phyloP scores from a whole-genome alignment of 1,139 yeast species.

The Taiozyma sp. region DNA sequence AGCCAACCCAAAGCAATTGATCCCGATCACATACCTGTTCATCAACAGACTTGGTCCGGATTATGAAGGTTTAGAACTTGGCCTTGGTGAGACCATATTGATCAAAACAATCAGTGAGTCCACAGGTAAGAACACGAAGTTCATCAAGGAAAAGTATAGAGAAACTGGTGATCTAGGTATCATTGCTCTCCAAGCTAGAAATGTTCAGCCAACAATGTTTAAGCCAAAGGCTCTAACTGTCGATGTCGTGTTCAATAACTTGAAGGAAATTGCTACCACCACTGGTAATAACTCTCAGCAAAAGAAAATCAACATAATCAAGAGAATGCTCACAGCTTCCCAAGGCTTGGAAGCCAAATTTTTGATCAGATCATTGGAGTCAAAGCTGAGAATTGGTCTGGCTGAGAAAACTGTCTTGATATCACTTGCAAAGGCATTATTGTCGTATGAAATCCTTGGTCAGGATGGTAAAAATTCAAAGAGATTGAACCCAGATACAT shows the following conservation, averaged over 20 bases:
- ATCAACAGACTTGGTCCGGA: slow-evolving; percentile 93
- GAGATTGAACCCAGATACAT: slow-evolving; percentile 34
- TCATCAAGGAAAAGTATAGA: slow-evolving; percentile 69
- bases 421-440: slow-evolving; percentile 80
- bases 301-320: slow-evolving; percentile 71
- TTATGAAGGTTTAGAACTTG: slow-evolving; percentile 88
- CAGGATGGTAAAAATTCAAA: slow-evolving; percentile 23
- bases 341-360: slow-evolving; percentile 88
- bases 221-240: slow-evolving; percentile 80
- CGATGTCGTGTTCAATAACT: slow-evolving; percentile 64
- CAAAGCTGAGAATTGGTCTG: slow-evolving; percentile 86
- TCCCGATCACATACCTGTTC: slow-evolving; percentile 74
- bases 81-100: slow-evolving; percentile 84
- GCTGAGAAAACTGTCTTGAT: slow-evolving; percentile 90
- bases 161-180: slow-evolving; percentile 87
- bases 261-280: slow-evolving; percentile 72
- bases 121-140: slow-evolving; percentile 74
- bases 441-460: slow-evolving; percentile 44
- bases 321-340: slow-evolving; percentile 81
- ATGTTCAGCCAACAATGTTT: slow-evolving; percentile 89
- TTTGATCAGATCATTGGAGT: slow-evolving; percentile 84
- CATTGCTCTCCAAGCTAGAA: slow-evolving; percentile 81
- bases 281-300: slow-evolving; percentile 86
- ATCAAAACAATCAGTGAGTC: slow-evolving; percentile 88
- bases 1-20: slow-evolving; percentile 53